phyloP scores from a whole-genome alignment of 257 asterid species.

The Lantana camara region DNA sequence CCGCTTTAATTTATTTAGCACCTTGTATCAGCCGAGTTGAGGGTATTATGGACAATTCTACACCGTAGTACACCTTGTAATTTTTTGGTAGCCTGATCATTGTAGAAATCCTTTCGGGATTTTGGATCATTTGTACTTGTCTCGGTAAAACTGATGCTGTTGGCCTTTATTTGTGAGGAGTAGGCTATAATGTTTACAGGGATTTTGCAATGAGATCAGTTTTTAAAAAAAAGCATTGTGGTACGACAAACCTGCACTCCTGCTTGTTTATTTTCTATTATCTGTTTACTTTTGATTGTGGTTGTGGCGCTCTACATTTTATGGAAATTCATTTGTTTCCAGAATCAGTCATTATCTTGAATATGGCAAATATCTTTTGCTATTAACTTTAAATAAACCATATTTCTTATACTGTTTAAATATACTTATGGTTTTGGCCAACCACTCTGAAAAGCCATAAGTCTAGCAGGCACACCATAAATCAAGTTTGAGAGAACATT shows the following conservation, averaged over 20 bases:
- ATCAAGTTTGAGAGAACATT: neutral
- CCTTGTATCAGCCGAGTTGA: slow-evolving; percentile 29
- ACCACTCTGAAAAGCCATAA: neutral
- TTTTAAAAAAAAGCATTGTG: neutral
- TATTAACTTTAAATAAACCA: too few species aligned
- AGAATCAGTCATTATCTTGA: neutral
- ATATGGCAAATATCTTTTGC: neutral
- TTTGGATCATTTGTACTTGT: slow-evolving; percentile 9
- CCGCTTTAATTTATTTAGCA: slow-evolving; percentile 31
- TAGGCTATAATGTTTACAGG: neutral
- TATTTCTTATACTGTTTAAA: too few species aligned
- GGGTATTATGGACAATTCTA: slow-evolving; percentile 25
- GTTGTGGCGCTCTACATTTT: neutral
- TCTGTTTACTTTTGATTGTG: neutral
- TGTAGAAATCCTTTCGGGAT: slow-evolving; percentile 18
- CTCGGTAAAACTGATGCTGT: slow-evolving; percentile 17
- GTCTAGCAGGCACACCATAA: neutral
- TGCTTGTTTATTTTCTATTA: neutral
- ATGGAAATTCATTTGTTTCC: neutral
- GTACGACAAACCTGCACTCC: neutral
- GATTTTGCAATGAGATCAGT: neutral
- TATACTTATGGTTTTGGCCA: too few species aligned
- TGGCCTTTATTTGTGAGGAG: neutral
- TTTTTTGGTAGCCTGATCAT: slow-evolving; percentile 36
- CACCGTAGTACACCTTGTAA: slow-evolving; percentile 25